Percentiles rank a stretch among this genome's conserved stretches.
phyloP scores from a whole-genome alignment of 768 basidiomycete genomes.

The Lactifluus volemus region DNA sequence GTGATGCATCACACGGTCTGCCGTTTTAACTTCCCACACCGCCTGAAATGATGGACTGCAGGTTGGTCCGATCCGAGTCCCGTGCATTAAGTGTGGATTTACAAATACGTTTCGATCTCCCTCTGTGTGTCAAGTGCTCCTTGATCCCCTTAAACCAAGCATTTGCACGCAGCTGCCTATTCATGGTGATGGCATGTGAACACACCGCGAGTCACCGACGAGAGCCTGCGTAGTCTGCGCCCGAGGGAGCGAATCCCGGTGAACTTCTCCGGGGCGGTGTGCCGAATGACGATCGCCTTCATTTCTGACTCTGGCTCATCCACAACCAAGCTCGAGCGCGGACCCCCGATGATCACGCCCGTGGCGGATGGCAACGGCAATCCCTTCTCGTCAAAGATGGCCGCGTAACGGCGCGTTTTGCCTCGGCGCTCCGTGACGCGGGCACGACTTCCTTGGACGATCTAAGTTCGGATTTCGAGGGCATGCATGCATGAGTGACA shows the following conservation, averaged over 20 bases:
- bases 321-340: slow-evolving; percentile 8
- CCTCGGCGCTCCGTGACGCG: slow-evolving; percentile 13
- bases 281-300: slow-evolving; percentile 5
- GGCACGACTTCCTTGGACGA: slow-evolving; percentile 5
- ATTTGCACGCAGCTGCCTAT: not conserved
- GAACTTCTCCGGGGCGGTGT: slow-evolving; percentile 1
- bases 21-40: not conserved
- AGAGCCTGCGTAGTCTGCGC: slow-evolving; percentile 11
- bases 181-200: slow-evolving; percentile 8
- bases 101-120: slow-evolving; percentile 11
- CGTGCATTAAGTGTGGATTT: slow-evolving; percentile 8
- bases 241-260: slow-evolving; percentile 7
- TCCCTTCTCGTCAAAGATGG: slow-evolving; percentile 17
- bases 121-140: not conserved
- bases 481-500: not conserved
- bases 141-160: slow-evolving; percentile 7
- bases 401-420: slow-evolving; percentile 15
- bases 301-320: slow-evolving; percentile 4
- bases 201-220: slow-evolving; percentile 11
- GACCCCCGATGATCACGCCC: slow-evolving; percentile 9
- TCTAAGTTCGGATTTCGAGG: not conserved
- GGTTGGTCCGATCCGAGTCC: slow-evolving; percentile 1
- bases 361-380: slow-evolving; percentile 15
- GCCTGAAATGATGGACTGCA: not conserved
- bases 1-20: not conserved